These are phyloP conservation scores for Aspergillus haitiensis DNA, from an alignment of 495 filamentous ascomycete genomes.

Conservation along the genomic window DNA sequence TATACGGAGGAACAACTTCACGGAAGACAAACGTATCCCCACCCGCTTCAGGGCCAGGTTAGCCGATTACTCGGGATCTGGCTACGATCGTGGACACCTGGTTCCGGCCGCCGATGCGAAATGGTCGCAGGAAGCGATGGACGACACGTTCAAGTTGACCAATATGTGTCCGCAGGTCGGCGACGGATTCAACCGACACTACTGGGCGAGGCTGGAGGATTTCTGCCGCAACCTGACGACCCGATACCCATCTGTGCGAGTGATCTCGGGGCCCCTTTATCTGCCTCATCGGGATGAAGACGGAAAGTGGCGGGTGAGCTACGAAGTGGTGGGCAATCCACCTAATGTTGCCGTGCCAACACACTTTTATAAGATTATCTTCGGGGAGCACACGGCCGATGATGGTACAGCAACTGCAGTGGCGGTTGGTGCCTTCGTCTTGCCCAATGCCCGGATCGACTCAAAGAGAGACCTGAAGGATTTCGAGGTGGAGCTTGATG, in stretches of 20 bases:
- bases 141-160: slow-evolving; percentile 85
- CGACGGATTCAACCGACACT: slow-evolving; percentile 96
- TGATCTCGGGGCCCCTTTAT: slow-evolving; percentile 93
- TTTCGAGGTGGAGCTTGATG: slow-evolving; percentile 93
- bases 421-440: slow-evolving; percentile 87
- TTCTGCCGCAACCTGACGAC: slow-evolving; percentile 83
- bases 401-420: slow-evolving; percentile 58
- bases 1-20: slow-evolving; percentile 77
- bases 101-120: slow-evolving; percentile 95
- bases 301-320: slow-evolving; percentile 90
- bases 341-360: slow-evolving; percentile 96
- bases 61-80: slow-evolving; percentile 87
- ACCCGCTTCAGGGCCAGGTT: slow-evolving; percentile 84
- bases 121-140: slow-evolving; percentile 93
- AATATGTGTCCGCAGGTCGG: slow-evolving; percentile 99
- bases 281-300: slow-evolving; percentile 77
- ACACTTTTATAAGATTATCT: slow-evolving; percentile 98
- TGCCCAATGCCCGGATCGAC: slow-evolving; percentile 88
- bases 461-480: slow-evolving; percentile 81
- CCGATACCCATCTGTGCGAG: slow-evolving; percentile 81
- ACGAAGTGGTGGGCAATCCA: slow-evolving; percentile 92
- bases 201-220: slow-evolving; percentile 98
- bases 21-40: slow-evolving; percentile 78
- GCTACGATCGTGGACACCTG: slow-evolving; percentile 74
- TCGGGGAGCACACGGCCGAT: slow-evolving; percentile 75